A percentile compares a stretch with the other conserved stretches of the same genome.
Conservation (phyloP, 176 grass and related monocot species). For the Alopecurus myosuroides region DNA sequence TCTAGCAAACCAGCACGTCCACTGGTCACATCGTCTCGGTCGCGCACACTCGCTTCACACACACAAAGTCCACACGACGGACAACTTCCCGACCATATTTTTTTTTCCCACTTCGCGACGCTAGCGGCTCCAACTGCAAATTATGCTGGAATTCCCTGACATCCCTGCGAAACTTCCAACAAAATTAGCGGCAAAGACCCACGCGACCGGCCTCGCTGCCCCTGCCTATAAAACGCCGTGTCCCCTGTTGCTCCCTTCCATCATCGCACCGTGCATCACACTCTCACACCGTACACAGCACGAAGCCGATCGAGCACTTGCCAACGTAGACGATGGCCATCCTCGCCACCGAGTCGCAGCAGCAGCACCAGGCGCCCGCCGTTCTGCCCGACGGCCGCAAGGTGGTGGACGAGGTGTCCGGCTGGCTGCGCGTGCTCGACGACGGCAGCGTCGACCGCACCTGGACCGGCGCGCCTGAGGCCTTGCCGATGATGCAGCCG, state of each 20-base stretch:
- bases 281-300: background rate
- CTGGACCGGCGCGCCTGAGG: conserved; percentile 64
- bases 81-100: background rate
- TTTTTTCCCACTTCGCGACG: background rate
- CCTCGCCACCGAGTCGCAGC: background rate
- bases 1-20: too few relatives aligned
- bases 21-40: background rate
- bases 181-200: background rate
- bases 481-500: conserved; percentile 62
- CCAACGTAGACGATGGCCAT: background rate
- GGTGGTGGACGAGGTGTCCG: conserved; percentile 80
- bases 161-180: background rate
- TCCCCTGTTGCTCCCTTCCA: background rate
- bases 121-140: background rate
- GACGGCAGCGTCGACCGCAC: conserved; percentile 84
- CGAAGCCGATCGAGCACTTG: background rate
- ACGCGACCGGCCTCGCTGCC: too few relatives aligned
- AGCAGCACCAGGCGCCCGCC: background rate
- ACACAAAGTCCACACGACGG: too few relatives aligned
- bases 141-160: background rate
- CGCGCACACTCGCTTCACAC: too few relatives aligned
- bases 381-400: background rate
- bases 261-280: background rate
- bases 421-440: conserved; percentile 70
- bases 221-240: conserved; percentile 8